phyloP scores from a whole-genome alignment of 1,139 yeast species.

The Taphrina populina region DNA sequence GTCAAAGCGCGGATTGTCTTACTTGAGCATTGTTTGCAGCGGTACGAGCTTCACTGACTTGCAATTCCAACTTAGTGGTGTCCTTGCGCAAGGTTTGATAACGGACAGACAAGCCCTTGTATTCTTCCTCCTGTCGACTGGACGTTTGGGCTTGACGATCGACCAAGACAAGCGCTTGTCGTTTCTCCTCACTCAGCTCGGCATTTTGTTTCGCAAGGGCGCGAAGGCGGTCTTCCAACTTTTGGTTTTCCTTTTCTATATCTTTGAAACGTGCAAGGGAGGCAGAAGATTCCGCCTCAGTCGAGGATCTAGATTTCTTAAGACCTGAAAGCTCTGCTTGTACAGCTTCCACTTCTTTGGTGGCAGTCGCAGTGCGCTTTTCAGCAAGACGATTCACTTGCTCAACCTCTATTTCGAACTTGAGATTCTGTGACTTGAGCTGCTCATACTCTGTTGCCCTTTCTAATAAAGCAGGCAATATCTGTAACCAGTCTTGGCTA shows the following conservation, averaged over 20 bases:
- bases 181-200: conserved; percentile 46
- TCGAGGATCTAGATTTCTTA: background rate
- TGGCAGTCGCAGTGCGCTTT: conserved; percentile 7
- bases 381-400: conserved; percentile 31
- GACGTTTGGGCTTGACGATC: conserved; percentile 53
- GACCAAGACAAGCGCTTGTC: conserved; percentile 48
- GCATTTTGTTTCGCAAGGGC: conserved; percentile 34
- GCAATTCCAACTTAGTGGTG: conserved; percentile 48
- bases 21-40: conserved; percentile 46
- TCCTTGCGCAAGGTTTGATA: conserved; percentile 52
- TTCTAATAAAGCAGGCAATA: conserved; percentile 17
- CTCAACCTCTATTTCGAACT: conserved; percentile 36
- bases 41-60: conserved; percentile 46
- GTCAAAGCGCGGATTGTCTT: conserved; percentile 37
- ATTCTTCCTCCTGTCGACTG: conserved; percentile 53
- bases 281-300: conserved; percentile 4
- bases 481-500: conserved; percentile 3
- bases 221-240: background rate
- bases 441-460: conserved; percentile 35
- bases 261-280: background rate
- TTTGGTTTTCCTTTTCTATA: background rate
- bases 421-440: conserved; percentile 32
- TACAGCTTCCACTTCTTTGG: conserved; percentile 10
- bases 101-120: conserved; percentile 53
- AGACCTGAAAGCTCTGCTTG: conserved; percentile 3